Conservation (phyloP, 2,329 filamentous ascomycete genomes). For the Curvularia sp. region DNA sequence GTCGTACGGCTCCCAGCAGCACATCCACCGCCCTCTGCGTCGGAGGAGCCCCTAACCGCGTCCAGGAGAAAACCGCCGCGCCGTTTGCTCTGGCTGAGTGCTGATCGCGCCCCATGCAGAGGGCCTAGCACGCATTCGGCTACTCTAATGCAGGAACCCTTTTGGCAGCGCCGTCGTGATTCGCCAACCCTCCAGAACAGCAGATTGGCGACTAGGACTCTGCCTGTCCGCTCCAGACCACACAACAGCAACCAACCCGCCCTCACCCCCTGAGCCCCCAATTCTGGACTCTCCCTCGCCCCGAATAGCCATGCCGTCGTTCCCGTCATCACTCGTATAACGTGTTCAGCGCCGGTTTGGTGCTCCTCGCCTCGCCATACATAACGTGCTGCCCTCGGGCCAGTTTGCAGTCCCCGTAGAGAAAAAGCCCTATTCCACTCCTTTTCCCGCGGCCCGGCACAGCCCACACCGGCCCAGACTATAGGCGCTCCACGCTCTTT, state of each 20-base stretch:
- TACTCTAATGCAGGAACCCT: slow-evolving; percentile 36
- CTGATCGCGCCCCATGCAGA: slow-evolving; percentile 18
- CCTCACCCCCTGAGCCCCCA: slow-evolving; percentile 31
- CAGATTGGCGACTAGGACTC: slow-evolving; percentile 30
- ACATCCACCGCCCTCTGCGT: slow-evolving; percentile 19
- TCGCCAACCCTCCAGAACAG: slow-evolving; percentile 21
- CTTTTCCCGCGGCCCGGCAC: slow-evolving; percentile 22
- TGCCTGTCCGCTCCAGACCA: slow-evolving; percentile 22
- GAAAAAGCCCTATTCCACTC: slow-evolving; percentile 19
- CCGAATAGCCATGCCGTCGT: not conserved
- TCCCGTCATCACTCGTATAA: not conserved
- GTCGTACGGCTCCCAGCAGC: slow-evolving; percentile 19
- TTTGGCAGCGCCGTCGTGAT: slow-evolving; percentile 20
- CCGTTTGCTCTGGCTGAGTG: slow-evolving; percentile 33
- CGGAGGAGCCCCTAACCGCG: slow-evolving; percentile 12
- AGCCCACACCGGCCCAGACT: slow-evolving; percentile 28
- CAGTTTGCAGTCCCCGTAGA: not conserved
- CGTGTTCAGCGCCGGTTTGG: slow-evolving; percentile 3
- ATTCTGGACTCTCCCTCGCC: slow-evolving; percentile 1
- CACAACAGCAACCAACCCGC: slow-evolving; percentile 27
- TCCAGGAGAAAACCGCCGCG: slow-evolving; percentile 29
- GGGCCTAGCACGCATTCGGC: slow-evolving; percentile 10
- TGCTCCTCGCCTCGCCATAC: slow-evolving; percentile 7
- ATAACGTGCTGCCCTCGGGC: slow-evolving; percentile 1
- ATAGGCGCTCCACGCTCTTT: slow-evolving; percentile 25